These are phyloP conservation scores for Abortiporus biennis DNA, from an alignment of 1,284 basidiomycete genomes.

Conservation along the genomic window DNA sequence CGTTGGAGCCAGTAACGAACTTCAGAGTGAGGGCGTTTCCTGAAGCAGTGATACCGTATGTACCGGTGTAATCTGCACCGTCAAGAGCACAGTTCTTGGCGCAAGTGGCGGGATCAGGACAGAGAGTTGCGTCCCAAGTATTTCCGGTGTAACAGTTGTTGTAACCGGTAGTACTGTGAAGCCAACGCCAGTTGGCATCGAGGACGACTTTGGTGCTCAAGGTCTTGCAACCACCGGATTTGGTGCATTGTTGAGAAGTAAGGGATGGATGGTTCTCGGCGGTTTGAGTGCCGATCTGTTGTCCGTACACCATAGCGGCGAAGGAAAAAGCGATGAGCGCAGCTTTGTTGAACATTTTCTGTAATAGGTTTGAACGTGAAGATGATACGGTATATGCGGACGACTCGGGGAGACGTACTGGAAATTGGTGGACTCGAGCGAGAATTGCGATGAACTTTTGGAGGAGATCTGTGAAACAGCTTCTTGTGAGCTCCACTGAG, in stretches of 20 bases:
- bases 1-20: conserved; percentile 44
- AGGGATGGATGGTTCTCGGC: conserved; percentile 29
- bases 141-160: conserved; percentile 34
- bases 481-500: too few species aligned
- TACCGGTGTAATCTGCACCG: conserved; percentile 46
- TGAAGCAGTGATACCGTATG: conserved; percentile 36
- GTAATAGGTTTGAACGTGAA: too few species aligned
- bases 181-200: conserved; percentile 33
- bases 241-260: conserved; percentile 23
- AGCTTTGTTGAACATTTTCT: conserved; percentile 19
- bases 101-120: conserved; percentile 29
- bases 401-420: too few species aligned
- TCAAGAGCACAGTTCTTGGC: conserved; percentile 48
- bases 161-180: conserved; percentile 23
- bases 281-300: conserved; percentile 28
- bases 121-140: conserved; percentile 28
- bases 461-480: neutral
- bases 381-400: too few species aligned
- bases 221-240: conserved; percentile 20
- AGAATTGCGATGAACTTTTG: too few species aligned
- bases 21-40: conserved; percentile 45
- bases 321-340: conserved; percentile 21
- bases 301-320: conserved; percentile 21
- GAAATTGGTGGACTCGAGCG: too few species aligned
- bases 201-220: conserved; percentile 24